Evolutionary conservation across 1,284 basidiomycete species (phyloP).

Genomic region (Puccinia triticina): DNA sequence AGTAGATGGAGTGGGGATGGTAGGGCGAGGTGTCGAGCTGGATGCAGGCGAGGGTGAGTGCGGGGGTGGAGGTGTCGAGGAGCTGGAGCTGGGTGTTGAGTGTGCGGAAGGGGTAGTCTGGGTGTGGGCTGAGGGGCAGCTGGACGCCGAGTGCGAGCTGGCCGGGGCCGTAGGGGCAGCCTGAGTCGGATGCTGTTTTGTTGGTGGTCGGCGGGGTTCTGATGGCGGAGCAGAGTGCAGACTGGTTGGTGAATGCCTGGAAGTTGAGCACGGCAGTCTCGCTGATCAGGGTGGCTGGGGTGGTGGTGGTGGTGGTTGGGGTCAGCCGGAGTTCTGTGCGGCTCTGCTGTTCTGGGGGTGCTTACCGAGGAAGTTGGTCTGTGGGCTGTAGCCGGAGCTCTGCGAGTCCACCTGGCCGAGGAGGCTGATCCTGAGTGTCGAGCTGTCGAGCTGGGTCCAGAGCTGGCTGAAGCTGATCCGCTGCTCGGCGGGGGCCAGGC

Average conservation of each 20-base stretch:
- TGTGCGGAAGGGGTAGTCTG: conserved; percentile 3
- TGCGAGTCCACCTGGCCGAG: background rate
- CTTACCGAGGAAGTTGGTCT: conserved; percentile 47
- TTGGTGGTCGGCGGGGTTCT: background rate
- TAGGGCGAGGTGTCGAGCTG: conserved; percentile 35
- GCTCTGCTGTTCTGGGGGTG: too few relatives aligned
- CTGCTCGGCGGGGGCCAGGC: conserved; percentile 23
- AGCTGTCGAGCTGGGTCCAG: conserved; percentile 25
- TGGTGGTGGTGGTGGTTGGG: too few relatives aligned
- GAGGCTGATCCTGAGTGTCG: conserved; percentile 7
- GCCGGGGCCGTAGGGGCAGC: conserved; percentile 49
- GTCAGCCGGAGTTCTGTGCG: background rate
- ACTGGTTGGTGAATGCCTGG: conserved; percentile 43
- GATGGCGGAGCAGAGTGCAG: conserved; percentile 41
- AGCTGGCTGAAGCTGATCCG: conserved; percentile 27
- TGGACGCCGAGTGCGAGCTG: conserved; percentile 30
- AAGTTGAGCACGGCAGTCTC: conserved; percentile 40
- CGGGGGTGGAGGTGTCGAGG: conserved; percentile 45
- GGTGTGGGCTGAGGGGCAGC: background rate
- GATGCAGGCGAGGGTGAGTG: conserved; percentile 47
- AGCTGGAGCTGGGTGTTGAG: conserved; percentile 38
- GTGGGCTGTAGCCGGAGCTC: conserved; percentile 25
- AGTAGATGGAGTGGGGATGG: conserved; percentile 15
- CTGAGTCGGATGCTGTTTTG: background rate
- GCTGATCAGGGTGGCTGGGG: conserved; percentile 28